These are phyloP conservation scores for Linum trigynum DNA, from an alignment of 345 rosid genomes.

Conservation along the genomic window DNA sequence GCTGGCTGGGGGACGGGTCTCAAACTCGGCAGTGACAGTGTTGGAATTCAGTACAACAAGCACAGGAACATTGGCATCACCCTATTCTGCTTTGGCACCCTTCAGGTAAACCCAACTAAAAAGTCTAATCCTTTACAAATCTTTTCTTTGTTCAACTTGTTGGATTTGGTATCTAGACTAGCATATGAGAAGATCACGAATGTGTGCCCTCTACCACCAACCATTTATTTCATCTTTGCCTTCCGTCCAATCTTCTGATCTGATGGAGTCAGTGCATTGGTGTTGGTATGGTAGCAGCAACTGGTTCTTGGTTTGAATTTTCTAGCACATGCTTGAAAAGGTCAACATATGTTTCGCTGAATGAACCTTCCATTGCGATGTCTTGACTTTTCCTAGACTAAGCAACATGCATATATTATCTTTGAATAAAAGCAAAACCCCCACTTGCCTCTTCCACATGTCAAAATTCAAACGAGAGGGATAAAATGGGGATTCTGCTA, in stretches of 20 bases:
- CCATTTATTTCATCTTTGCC: background rate
- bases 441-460: background rate
- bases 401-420: background rate
- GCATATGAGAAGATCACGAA: background rate
- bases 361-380: background rate
- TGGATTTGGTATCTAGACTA: too few species aligned
- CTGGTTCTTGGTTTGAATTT: too few species aligned
- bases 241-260: background rate
- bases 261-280: too few species aligned
- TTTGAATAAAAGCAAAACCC: background rate
- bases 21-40: constrained; percentile 53
- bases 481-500: background rate
- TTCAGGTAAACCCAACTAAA: constrained; percentile 42
- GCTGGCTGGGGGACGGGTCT: constrained; percentile 86
- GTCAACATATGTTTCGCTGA: background rate
- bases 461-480: background rate
- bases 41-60: constrained; percentile 23
- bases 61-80: constrained; percentile 70
- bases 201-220: background rate
- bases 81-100: constrained; percentile 61
- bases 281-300: too few species aligned
- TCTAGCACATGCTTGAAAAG: background rate
- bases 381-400: background rate
- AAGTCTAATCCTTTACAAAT: background rate
- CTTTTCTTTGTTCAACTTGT: background rate